These are phyloP conservation scores for Colletotrichum musae DNA, from an alignment of 2,329 filamentous ascomycete genomes.

Conservation along the genomic window DNA sequence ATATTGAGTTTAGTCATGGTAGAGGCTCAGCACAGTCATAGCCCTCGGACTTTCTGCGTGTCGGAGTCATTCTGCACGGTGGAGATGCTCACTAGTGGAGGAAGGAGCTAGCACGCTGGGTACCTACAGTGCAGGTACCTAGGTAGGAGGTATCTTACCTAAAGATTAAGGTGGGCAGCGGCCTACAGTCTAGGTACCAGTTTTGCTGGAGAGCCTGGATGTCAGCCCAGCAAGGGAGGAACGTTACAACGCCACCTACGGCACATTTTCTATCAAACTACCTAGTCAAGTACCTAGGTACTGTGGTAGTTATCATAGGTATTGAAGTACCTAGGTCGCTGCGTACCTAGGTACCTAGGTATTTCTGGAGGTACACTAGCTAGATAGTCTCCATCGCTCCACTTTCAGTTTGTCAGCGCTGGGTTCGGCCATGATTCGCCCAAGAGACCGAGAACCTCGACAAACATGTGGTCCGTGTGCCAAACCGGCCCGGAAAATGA, in stretches of 20 bases:
- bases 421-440: neutral
- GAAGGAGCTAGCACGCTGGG: too few species aligned
- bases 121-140: too few species aligned
- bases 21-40: conserved; percentile 2
- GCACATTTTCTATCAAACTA: neutral
- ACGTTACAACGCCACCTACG: conserved; percentile 22
- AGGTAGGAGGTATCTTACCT: too few species aligned
- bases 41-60: neutral
- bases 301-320: too few species aligned
- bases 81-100: too few species aligned
- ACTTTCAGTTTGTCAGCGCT: conserved; percentile 13
- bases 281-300: neutral
- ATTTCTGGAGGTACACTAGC: too few species aligned
- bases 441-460: neutral
- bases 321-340: neutral
- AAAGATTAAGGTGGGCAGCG: too few species aligned
- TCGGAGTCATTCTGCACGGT: too few species aligned
- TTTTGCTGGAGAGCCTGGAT: too few species aligned
- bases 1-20: conserved; percentile 28
- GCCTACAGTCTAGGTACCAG: too few species aligned
- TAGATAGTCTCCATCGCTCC: too few species aligned
- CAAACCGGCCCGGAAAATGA: conserved; percentile 27
- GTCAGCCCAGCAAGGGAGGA: conserved; percentile 3
- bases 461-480: conserved; percentile 40
- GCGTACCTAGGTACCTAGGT: too few species aligned